These are phyloP conservation scores for Phytopythium montanum DNA, from an alignment of 352 stramenopile species.

Conservation along the genomic window DNA sequence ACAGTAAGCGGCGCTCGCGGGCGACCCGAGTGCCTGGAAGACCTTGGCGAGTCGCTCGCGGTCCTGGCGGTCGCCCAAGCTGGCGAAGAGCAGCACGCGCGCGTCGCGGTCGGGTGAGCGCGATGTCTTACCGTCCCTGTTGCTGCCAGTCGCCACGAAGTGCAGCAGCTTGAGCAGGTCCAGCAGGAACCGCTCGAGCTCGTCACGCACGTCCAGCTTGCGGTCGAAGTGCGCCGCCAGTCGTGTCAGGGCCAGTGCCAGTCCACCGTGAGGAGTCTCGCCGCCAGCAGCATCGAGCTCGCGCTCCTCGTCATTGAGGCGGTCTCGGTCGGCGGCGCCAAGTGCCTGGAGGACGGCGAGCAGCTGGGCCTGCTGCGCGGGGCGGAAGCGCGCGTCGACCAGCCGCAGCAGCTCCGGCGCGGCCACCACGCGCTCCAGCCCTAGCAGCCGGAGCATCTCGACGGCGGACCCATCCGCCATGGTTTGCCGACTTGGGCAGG, in stretches of 20 bases:
- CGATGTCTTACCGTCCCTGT: conserved; percentile 13
- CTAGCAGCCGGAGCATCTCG: conserved; percentile 37
- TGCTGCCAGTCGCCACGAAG: conserved; percentile 8
- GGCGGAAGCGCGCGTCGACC: conserved; percentile 33
- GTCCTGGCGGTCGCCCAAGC: conserved; percentile 37
- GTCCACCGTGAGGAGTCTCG: background rate
- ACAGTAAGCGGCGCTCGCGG: conserved; percentile 33
- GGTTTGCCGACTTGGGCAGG: background rate
- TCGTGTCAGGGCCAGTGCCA: conserved; percentile 22
- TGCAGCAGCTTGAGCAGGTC: conserved; percentile 58
- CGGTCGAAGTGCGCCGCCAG: conserved; percentile 45
- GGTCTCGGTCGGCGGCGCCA: background rate
- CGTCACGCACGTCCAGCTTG: conserved; percentile 48
- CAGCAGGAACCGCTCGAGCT: conserved; percentile 56
- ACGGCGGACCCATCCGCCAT: background rate
- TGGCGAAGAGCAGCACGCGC: conserved; percentile 29
- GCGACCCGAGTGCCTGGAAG: conserved; percentile 43
- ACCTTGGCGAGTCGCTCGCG: conserved; percentile 46
- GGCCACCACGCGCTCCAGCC: conserved; percentile 28
- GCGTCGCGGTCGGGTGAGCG: conserved; percentile 15
- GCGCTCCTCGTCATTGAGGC: background rate
- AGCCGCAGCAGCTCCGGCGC: conserved; percentile 32
- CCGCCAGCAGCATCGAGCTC: background rate
- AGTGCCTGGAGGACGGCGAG: conserved; percentile 22
- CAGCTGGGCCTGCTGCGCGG: conserved; percentile 38